Evolutionary conservation across 78 protist genomes (phyloP), one percentile per base, ranked within the genome.

Genomic region (Bigelowiella natans): DNA sequence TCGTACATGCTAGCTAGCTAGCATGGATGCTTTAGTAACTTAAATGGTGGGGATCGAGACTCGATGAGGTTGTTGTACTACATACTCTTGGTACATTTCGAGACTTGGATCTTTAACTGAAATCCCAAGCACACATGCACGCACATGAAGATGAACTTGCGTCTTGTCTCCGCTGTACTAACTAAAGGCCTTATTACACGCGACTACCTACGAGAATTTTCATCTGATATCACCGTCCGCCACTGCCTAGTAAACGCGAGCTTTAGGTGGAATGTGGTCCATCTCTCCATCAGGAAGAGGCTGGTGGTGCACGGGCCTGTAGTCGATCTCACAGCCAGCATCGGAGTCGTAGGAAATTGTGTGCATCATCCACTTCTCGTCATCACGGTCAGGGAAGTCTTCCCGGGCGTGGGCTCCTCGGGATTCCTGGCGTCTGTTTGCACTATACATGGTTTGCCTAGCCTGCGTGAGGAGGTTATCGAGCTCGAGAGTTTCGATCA

Each of bases 401-500:
- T 98, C 99, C 38, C 99, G 95, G 2, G 99, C 98, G 88, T 98
- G 99, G 11, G 99, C 99, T 28, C 99, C 99, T 36, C 99, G 98
- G 34, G 94, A 86, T 94, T 98, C 99, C 91, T 94, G 96, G 63
- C 99, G 95, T n/a, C 94, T 95, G 92, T 94, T 95, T 34, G 99
- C 99, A 0, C 94, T 37, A 88, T 30, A 30, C 31, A 30, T 84
- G 18, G 31, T 28, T 30, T 31, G 39, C 18, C 86, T 3, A 30
- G 31, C 86, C 39, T 30, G 39, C 51, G 93, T 89, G 93, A 98
- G 89, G 87, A 97, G 92, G 94, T 98, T 98, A 91, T 96, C 97
- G 85, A 98, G 96, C 96, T 97, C 99, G 18, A 98, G 94, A 0
- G 98, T 87, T 92, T 98, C 99, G 82, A 97, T 88, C 34, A 98